phyloP scores from a whole-genome alignment of 257 asterid genomes.

The Fraxinus americana region DNA sequence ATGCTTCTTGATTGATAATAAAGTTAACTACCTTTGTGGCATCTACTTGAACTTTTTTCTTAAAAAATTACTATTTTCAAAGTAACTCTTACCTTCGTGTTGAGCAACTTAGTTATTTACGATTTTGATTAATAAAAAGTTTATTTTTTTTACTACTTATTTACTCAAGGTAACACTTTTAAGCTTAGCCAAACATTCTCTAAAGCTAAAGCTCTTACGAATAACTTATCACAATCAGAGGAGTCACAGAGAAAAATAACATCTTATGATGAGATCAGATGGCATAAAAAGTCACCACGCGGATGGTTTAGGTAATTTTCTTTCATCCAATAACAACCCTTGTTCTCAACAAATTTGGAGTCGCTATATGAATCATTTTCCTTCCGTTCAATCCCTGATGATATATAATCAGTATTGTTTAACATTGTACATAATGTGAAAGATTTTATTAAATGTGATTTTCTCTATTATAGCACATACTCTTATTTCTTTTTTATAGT shows the following conservation, averaged over 20 bases:
- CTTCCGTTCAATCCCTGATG: background rate
- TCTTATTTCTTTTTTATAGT: background rate
- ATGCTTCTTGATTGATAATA: background rate
- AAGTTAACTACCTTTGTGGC: no score
- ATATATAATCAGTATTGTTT: constrained; percentile 13
- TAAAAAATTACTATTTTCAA: no score
- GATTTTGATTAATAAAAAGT: background rate
- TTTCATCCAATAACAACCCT: background rate
- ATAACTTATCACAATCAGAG: background rate
- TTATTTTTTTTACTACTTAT: background rate
- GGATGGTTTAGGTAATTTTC: background rate
- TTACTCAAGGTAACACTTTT: background rate
- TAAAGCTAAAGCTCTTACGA: background rate
- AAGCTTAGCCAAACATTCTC: background rate
- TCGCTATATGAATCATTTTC: background rate
- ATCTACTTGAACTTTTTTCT: background rate
- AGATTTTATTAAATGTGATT: constrained; percentile 14
- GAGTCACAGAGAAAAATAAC: background rate
- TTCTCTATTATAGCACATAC: constrained; percentile 24
- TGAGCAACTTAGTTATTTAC: background rate
- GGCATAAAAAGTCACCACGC: background rate
- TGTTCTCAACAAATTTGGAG: background rate
- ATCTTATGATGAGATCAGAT: background rate
- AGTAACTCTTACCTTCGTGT: background rate
- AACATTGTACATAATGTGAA: constrained; percentile 21